Conservation (phyloP, 176 grass and related monocot species). For the Triticum aestivum region IWGSC_CS_RefSeq_v2.1 NC_057812.1:602700678-602701177, state of each 20-base stretch:
- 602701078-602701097: slow-evolving; percentile 4
- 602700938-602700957: not conserved
- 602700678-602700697: not conserved
- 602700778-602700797: slow-evolving; percentile 1
- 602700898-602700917: slow-evolving; percentile 6
- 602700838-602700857: not conserved
- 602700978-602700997: slow-evolving; percentile 16
- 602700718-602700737: not conserved
- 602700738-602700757: not conserved
- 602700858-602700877: not conserved
- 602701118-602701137: slow-evolving; percentile 3
- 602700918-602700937: not conserved
- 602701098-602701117: slow-evolving; percentile 9
- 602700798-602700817: not conserved
- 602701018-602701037: not conserved
- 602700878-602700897: not conserved
- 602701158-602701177: not conserved
- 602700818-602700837: not conserved
- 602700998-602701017: not conserved
- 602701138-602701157: not conserved
- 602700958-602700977: not conserved
- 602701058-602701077: slow-evolving; percentile 6
- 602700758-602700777: not conserved
- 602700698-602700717: not conserved
- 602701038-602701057: not conserved